A percentile compares a stretch with the other conserved stretches of the same genome.
phyloP scores from a whole-genome alignment of 1,139 yeast species.

The Suhomyces atakaporum region DNA sequence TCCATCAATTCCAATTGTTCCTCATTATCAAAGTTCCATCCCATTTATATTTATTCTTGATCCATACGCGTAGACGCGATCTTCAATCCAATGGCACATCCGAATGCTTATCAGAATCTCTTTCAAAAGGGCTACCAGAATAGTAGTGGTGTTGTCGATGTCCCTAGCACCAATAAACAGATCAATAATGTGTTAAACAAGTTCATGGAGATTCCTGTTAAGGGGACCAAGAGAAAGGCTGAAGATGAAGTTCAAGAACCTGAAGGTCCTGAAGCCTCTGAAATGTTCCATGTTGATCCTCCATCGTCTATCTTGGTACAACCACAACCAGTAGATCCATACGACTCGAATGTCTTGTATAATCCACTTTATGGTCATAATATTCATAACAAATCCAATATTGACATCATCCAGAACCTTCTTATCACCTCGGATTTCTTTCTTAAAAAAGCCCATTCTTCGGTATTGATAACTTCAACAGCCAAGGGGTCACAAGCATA shows the following conservation, averaged over 20 bases:
- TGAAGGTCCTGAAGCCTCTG: too few relatives aligned
- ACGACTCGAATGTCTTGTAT: too few relatives aligned
- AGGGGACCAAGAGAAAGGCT: not conserved
- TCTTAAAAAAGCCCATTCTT: constrained; percentile 27
- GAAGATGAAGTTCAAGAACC: not conserved
- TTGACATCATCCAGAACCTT: constrained; percentile 14
- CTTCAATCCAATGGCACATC: not conserved
- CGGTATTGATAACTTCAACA: constrained; percentile 17
- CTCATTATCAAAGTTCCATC: too few relatives aligned
- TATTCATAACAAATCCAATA: not conserved
- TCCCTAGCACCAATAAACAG: constrained; percentile 12
- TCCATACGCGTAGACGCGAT: constrained; percentile 1
- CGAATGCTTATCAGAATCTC: constrained; percentile 8
- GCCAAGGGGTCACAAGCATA: constrained; percentile 29
- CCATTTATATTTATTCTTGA: too few relatives aligned
- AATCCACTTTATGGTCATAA: constrained; percentile 4
- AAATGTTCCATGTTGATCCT: too few relatives aligned
- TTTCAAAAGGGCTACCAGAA: constrained; percentile 14
- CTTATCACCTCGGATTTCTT: constrained; percentile 26
- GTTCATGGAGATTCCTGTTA: constrained; percentile 1
- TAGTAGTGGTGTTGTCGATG: not conserved
- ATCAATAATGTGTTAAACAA: constrained; percentile 4
- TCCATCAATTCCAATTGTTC: too few relatives aligned
- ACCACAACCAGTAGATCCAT: not conserved
- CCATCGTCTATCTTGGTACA: not conserved